phyloP scores from a whole-genome alignment of 208 protist genomes.

The Trypanosomatidae sp. region DNA sequence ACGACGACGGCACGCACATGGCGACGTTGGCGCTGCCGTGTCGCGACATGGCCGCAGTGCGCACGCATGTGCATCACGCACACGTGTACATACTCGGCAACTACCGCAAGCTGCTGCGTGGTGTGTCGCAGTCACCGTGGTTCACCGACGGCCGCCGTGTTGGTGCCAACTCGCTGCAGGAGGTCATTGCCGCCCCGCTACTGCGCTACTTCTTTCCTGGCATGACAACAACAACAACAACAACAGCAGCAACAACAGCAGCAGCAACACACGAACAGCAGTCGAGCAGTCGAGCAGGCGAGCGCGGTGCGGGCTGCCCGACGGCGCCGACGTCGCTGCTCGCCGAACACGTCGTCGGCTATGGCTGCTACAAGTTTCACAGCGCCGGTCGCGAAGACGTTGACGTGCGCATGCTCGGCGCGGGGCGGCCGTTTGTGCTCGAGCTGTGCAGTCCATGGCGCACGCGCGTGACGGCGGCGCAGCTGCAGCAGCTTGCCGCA shows the following conservation, averaged over 20 bases:
- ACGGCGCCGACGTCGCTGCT: slow-evolving; percentile 9
- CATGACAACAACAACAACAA: slow-evolving; percentile 15
- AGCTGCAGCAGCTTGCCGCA: slow-evolving; percentile 23
- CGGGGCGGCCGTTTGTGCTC: slow-evolving; percentile 88
- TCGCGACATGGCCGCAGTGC: slow-evolving; percentile 22
- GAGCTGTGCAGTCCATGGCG: slow-evolving; percentile 65
- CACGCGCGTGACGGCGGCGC: slow-evolving; percentile 27
- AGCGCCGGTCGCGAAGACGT: slow-evolving; percentile 91
- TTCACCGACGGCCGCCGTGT: slow-evolving; percentile 62
- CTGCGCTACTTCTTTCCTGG: slow-evolving; percentile 76
- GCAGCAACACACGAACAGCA: background rate
- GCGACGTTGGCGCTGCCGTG: too few relatives aligned
- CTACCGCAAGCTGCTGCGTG: slow-evolving; percentile 75
- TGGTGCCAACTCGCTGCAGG: slow-evolving; percentile 70
- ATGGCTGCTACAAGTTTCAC: slow-evolving; percentile 84
- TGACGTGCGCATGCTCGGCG: slow-evolving; percentile 92
- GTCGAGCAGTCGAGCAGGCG: background rate
- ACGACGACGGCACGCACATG: background rate
- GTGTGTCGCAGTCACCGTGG: slow-evolving; percentile 84
- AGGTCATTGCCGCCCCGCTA: slow-evolving; percentile 68
- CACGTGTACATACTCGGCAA: slow-evolving; percentile 78
- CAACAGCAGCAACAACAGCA: background rate
- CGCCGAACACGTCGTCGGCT: slow-evolving; percentile 47
- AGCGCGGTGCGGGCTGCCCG: background rate
- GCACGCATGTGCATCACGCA: slow-evolving; percentile 29